Base-by-base conservation (phyloP, 169 alveolate species). In the Cytauxzoon felis region DNA sequence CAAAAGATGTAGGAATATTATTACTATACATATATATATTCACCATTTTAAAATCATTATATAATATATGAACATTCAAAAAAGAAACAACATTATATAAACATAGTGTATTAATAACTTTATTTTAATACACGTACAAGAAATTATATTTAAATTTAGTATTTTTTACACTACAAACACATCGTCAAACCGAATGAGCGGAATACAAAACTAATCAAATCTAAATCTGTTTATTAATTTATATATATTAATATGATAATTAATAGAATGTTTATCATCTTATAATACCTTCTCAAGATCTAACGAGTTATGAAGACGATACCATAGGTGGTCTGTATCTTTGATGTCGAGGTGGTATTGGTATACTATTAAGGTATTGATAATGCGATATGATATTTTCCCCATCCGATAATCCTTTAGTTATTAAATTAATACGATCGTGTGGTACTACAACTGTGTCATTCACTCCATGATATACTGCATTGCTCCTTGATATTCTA, bases 331-430 rank as follows among this genome's bases (percentile, higher is more conserved):
- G 82, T 32, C 82, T 30, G 34, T 61, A 71, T 9, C 82, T 52
- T 34, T 76, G 19, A 32, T 71, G 82, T 21, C 82, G 73, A 42
- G 65, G 3, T 0, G 75, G 47, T 16, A 71, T 69, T 13, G 69
- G 41, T 23, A 18, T 27, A 18, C 42, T 42, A 47, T 58, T 64
- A 5, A 43, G 13, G 18, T 38, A 38, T 33, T 21, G 30, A 36
- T 71, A 71, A 23, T 71, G 43, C 27, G 50, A 38, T 24, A 71
- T 1, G n/a, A 16, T 47, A 24, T 49, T 41, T 11, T 32, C 67
- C 21, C 40, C 48, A 2, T 64, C 65, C 0, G 49, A n/a, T 1
- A 19, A 29, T 5, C 45, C 58, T 0, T 51, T 48, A 9, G 81
- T 72, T n/a, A 40, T 52, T 21, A 71, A 50, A 36, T 71, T 58